Evolutionary conservation across 164 flowering plant species (phyloP), one percentile per base, ranked within the genome.

Genomic region (Malania oleifera): DNA sequence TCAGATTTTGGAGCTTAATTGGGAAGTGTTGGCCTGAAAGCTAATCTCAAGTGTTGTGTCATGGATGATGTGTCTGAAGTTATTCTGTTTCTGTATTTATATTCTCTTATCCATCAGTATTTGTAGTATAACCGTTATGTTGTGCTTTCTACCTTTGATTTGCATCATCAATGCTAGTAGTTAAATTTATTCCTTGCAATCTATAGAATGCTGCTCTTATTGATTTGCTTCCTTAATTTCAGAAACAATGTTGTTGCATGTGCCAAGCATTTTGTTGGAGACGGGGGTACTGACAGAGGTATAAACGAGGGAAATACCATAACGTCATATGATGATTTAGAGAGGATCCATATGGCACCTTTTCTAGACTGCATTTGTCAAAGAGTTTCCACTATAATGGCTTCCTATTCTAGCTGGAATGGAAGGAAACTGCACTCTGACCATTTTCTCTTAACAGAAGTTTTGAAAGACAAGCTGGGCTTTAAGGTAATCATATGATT

Each of bases 351-450:
- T 56, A 75, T 88, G 74, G 79, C 77, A 24, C 89, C 98, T 25
- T 91, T 84, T 69, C 63, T 81, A 56, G 92, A 88, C 48, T 85
- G 95, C 62, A 73, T 91, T 59, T 64, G 89, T 57, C 87, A 70
- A 57, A 90, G 95, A 35, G 96, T 91, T 70, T 80, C 80, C 63
- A 86, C 95, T 28, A 52, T 89, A 13, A 91, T 91, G 95, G 92
- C 87, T 8, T 82, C 95, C 29, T 89, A 82, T 71, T 80, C 95
- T 59, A 81, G 89, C 71, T 91, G 98, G 98, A 91, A 89, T 62
- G 89, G 87, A 5, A 63, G 59, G 27, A 59, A 68, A 66, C 54
- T 89, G 64, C 98, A 91, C 61, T 54, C 80, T 62, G 66, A 83
- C 47, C 75, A 58, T 59, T 77, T 75, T 73, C 96, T 88, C 55